Evolutionary conservation across 345 rosid genomes (phyloP).

Genomic region (Ceriops zippeliana): DNA sequence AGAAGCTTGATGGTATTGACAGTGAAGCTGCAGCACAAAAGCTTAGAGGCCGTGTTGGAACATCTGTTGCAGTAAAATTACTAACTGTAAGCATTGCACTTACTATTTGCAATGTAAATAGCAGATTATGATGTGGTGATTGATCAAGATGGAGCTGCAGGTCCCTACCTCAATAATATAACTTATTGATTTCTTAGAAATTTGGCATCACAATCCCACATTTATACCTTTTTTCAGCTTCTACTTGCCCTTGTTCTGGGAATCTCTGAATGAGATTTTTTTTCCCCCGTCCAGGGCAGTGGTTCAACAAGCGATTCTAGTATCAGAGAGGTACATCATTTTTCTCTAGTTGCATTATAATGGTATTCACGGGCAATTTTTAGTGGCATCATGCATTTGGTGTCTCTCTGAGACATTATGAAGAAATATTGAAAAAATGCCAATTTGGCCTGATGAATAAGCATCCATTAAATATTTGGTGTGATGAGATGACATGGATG

Average conservation of each 20-base stretch:
- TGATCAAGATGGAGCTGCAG: not conserved
- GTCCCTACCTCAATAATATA: too few species aligned
- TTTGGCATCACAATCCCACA: too few species aligned
- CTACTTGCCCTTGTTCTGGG: too few species aligned
- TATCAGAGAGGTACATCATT: slow-evolving; percentile 55
- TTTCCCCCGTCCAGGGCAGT: slow-evolving; percentile 36
- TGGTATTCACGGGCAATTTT: not conserved
- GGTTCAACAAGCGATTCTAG: slow-evolving; percentile 34
- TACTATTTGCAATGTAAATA: not conserved
- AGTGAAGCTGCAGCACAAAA: slow-evolving; percentile 84
- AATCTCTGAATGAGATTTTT: too few species aligned
- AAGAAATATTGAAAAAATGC: too few species aligned
- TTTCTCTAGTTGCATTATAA: not conserved
- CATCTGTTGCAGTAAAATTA: slow-evolving; percentile 68
- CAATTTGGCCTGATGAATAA: too few species aligned
- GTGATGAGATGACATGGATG: slow-evolving; percentile 6
- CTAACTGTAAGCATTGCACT: slow-evolving; percentile 43
- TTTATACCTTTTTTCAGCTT: too few species aligned
- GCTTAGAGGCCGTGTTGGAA: slow-evolving; percentile 84
- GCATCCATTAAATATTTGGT: too few species aligned
- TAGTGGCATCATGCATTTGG: not conserved
- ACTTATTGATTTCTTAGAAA: too few species aligned
- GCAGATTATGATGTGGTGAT: not conserved
- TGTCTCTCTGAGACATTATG: not conserved
- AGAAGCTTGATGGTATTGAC: slow-evolving; percentile 58